Conservation (phyloP, 2,329 filamentous ascomycete species). For the Trichoderma koningii region DNA sequence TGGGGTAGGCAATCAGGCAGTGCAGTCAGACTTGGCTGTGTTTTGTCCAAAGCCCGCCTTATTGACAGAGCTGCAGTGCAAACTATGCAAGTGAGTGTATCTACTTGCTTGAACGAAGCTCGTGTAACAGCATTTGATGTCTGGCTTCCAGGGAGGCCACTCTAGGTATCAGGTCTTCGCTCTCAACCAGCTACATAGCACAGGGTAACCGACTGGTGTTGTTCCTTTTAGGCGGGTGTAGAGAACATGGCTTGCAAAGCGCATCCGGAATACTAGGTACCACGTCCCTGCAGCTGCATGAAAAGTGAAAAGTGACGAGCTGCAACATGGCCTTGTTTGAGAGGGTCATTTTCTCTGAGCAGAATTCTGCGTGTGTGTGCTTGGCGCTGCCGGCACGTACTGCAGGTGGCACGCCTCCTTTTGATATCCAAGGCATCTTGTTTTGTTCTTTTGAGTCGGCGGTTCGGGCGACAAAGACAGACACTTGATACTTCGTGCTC, state of each 20-base stretch:
- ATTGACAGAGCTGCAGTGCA: not conserved
- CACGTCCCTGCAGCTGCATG: not conserved
- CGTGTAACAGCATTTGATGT: not conserved
- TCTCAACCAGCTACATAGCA: not conserved
- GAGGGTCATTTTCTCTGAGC: not conserved
- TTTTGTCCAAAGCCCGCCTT: not conserved
- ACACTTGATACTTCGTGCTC: too few relatives aligned
- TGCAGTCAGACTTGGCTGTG: not conserved
- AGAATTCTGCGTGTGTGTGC: not conserved
- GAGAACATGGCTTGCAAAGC: not conserved
- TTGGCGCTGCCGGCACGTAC: not conserved
- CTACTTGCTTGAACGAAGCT: too few relatives aligned
- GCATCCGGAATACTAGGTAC: too few relatives aligned
- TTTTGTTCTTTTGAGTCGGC: too few relatives aligned
- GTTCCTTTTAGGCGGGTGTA: not conserved
- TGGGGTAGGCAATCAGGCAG: not conserved
- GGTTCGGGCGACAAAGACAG: too few relatives aligned
- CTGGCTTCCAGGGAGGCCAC: not conserved
- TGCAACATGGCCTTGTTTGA: not conserved
- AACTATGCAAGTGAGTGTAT: too few relatives aligned
- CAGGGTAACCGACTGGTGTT: not conserved
- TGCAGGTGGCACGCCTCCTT: not conserved
- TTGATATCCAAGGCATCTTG: too few relatives aligned
- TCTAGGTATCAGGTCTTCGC: not conserved
- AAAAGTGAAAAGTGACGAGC: conserved; percentile 14